Evolutionary conservation across 1,284 basidiomycete species (phyloP).

Genomic region (Rhodotorula sp.): DNA sequence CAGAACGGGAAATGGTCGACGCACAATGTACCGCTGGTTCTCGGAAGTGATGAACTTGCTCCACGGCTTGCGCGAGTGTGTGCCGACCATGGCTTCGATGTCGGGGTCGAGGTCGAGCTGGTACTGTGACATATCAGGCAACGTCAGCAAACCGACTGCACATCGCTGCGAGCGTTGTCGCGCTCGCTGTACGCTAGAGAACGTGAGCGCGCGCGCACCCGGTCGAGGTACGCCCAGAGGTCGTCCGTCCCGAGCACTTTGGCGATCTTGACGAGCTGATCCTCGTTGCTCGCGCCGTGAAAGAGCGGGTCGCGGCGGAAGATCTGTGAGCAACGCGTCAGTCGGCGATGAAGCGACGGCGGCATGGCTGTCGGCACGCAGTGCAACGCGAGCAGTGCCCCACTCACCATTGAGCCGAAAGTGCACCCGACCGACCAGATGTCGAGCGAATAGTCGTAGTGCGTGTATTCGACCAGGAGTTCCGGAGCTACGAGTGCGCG

Average conservation of each 20-base stretch:
- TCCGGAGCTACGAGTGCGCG: slow-evolving; percentile 86
- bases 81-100: slow-evolving; percentile 85
- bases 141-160: neutral
- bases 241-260: slow-evolving; percentile 97
- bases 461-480: slow-evolving; percentile 87
- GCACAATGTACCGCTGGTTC: slow-evolving; percentile 47
- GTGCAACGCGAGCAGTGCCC: neutral
- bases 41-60: slow-evolving; percentile 78
- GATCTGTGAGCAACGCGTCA: slow-evolving; percentile 61
- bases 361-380: neutral
- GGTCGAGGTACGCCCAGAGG: slow-evolving; percentile 65
- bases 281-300: slow-evolving; percentile 85
- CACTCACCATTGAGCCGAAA: slow-evolving; percentile 91
- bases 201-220: slow-evolving; percentile 40
- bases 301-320: slow-evolving; percentile 99
- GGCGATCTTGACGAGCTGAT: slow-evolving; percentile 96
- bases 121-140: slow-evolving; percentile 60
- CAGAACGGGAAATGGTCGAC: neutral
- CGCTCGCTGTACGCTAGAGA: neutral
- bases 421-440: slow-evolving; percentile 99
- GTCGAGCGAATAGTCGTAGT: slow-evolving; percentile 59
- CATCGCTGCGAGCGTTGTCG: neutral
- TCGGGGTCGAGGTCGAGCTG: slow-evolving; percentile 85
- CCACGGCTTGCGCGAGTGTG: slow-evolving; percentile 93
- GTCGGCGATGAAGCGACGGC: too few relatives aligned